These are phyloP conservation scores for Cytospora paraplurivora DNA, from an alignment of 2,329 filamentous ascomycete genomes.

Conservation along the genomic window DNA sequence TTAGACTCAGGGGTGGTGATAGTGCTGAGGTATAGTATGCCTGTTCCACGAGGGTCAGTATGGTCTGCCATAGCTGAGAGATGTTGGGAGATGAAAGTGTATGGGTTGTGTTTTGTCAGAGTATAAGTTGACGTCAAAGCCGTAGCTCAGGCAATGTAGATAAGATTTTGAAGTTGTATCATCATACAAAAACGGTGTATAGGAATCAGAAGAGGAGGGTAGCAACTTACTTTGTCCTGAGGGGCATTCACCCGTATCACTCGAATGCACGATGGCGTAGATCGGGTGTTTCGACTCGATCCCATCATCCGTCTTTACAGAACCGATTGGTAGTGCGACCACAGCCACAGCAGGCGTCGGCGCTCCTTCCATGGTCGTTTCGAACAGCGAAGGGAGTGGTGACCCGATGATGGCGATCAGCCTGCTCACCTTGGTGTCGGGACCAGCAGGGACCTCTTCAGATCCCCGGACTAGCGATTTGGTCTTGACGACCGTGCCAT, in stretches of 20 bases:
- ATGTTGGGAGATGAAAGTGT: conserved; percentile 28
- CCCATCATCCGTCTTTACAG: conserved; percentile 42
- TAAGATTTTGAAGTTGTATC: conserved; percentile 70
- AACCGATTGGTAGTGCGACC: conserved; percentile 63
- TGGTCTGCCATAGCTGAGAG: conserved; percentile 10
- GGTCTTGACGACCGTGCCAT: conserved; percentile 59
- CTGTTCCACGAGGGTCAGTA: conserved; percentile 39
- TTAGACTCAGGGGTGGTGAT: conserved; percentile 41
- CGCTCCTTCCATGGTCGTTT: conserved; percentile 70
- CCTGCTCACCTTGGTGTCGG: conserved; percentile 50
- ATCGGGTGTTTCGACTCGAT: conserved; percentile 48
- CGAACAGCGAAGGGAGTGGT: conserved; percentile 67
- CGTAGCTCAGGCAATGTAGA: conserved; percentile 99
- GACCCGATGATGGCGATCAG: conserved; percentile 72
- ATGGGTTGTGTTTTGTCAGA: conserved; percentile 64
- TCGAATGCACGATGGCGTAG: conserved; percentile 75
- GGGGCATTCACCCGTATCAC: conserved; percentile 91
- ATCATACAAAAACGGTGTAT: conserved; percentile 66
- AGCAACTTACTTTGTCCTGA: conserved; percentile 79
- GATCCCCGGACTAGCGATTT: conserved; percentile 53
- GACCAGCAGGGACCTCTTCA: conserved; percentile 36
- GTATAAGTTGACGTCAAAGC: conserved; percentile 77
- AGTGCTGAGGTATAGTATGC: conserved; percentile 46
- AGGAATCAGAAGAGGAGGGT: conserved; percentile 19
- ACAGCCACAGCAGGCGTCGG: conserved; percentile 75